Base-by-base conservation (phyloP, 106 monocot genomes). In the Dendrobium catenatum region DNA sequence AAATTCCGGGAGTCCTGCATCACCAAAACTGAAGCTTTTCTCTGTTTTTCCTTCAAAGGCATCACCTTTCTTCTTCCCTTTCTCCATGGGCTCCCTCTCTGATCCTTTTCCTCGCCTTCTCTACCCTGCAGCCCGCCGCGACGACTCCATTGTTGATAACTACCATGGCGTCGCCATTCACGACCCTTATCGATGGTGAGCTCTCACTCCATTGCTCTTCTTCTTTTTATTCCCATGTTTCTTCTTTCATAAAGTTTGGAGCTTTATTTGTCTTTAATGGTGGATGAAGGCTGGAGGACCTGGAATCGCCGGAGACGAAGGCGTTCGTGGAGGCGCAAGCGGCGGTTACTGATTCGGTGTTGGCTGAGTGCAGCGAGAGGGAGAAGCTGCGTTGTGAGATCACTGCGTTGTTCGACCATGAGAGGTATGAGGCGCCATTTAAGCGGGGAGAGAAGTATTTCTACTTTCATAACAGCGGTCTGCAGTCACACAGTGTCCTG, bases 171-270 rank as follows among this genome's bases (percentile, higher is more conserved):
- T 88, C 68, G 79, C n/a, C 56, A 83, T 98, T 79, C 61, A 92
- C 64, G 98, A 98, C 49, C 98, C 98, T 9, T 99, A 99, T 79
- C 88, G 95, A 59, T 99, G 97, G 96, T 96, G 37, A 10, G 37
- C 48, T 76, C 24, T 11, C n/a, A 15, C 56, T 43, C 66, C 22
- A 11, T 31, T 43, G 16, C 1, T 41, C 16, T 26, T 48, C 16
- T 51, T 49, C 4, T 24, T 41, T 13, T 40, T 22, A 20, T 37
- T 51, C 47, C 40, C 29, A 44, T 19, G 64, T 15, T 61, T 61
- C 61, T n/a, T 4, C 61, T 55, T 18, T 68, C 61, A 13, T 29
- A 56, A 56, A 20, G 4, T 0, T 82, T 44, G 19, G 22, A 61
- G 4, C 7, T 6, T 18, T 10, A 77, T 75, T 81, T 19, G 4